Conservation (phyloP, 768 basidiomycete species). For the Suillus decipiens region DNA sequence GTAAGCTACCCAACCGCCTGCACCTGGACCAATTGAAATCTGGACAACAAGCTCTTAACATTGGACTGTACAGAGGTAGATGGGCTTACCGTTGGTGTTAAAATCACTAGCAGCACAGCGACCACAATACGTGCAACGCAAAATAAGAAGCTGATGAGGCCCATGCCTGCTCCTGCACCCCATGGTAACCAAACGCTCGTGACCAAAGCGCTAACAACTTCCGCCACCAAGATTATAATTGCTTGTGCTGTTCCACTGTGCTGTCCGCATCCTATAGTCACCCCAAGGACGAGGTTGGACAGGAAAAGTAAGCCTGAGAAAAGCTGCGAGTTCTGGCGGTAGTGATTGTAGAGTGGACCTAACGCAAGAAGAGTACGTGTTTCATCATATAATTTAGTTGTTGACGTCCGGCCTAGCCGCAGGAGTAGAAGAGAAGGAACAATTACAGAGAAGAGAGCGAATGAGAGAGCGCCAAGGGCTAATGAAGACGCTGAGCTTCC, state of each 20-base stretch:
- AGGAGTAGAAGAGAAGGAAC: slow-evolving; percentile 74
- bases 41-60: slow-evolving; percentile 33
- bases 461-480: slow-evolving; percentile 79
- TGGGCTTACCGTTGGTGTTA: slow-evolving; percentile 79
- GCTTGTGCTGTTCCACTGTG: slow-evolving; percentile 89
- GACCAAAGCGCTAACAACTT: slow-evolving; percentile 82
- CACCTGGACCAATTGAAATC: slow-evolving; percentile 81
- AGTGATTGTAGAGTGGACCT: slow-evolving; percentile 94
- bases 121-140: slow-evolving; percentile 89
- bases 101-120: slow-evolving; percentile 86
- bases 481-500: slow-evolving; percentile 57
- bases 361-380: slow-evolving; percentile 87
- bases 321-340: slow-evolving; percentile 86
- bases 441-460: slow-evolving; percentile 76
- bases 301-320: slow-evolving; percentile 82
- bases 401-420: slow-evolving; percentile 78
- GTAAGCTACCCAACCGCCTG: slow-evolving; percentile 93
- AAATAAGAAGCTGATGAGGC: slow-evolving; percentile 90
- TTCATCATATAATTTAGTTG: slow-evolving; percentile 92
- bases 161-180: slow-evolving; percentile 97
- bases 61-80: slow-evolving; percentile 8
- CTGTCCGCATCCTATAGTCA: slow-evolving; percentile 90
- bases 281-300: slow-evolving; percentile 79
- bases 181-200: slow-evolving; percentile 96
- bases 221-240: slow-evolving; percentile 85